Percentiles rank a stretch among this genome's conserved stretches.
Evolutionary conservation across 371 early-diverging fungal genomes (phyloP).

Genomic region (Mucor circinelloides): DNA sequence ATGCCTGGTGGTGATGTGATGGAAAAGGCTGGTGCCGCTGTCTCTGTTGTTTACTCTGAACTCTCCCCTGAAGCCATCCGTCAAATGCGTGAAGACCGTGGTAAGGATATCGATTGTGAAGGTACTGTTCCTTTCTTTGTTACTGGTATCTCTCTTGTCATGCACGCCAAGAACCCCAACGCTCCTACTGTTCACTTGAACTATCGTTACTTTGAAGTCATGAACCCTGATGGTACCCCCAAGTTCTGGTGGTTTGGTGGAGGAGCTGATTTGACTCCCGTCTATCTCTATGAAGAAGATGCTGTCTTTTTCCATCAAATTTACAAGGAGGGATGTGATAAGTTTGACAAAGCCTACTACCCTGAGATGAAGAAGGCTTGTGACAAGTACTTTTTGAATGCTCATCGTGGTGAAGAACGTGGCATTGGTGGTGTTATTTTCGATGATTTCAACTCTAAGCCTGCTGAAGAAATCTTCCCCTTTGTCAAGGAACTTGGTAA

Average conservation of each 20-base stretch:
- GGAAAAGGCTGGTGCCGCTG: constrained; percentile 95
- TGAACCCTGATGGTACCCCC: constrained; percentile 60
- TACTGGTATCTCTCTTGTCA: constrained; percentile 90
- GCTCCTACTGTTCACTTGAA: constrained; percentile 96
- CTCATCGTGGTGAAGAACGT: constrained; percentile 79
- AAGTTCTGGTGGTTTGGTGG: constrained; percentile 89
- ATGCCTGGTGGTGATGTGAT: constrained; percentile 89
- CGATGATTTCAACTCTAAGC: constrained; percentile 77
- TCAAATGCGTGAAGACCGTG: constrained; percentile 81
- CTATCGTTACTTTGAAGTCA: constrained; percentile 96
- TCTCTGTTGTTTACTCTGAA: constrained; percentile 79
- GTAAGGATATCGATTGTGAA: constrained; percentile 49
- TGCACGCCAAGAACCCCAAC: constrained; percentile 95
- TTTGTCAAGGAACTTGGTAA: constrained; percentile 74
- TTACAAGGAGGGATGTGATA: constrained; percentile 79
- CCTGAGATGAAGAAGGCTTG: constrained; percentile 82
- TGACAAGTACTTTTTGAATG: constrained; percentile 80
- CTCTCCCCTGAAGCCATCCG: constrained; percentile 73
- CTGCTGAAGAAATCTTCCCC: constrained; percentile 68
- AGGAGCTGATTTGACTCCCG: constrained; percentile 84
- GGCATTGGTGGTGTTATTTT: constrained; percentile 91
- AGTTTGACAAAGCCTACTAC: constrained; percentile 71
- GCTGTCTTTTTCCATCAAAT: constrained; percentile 79
- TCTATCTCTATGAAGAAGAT: constrained; percentile 80
- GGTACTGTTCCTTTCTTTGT: constrained; percentile 78